These are phyloP conservation scores for Stevia rebaudiana DNA, from an alignment of 140 eudicot genomes.

Conservation along the genomic window DNA sequence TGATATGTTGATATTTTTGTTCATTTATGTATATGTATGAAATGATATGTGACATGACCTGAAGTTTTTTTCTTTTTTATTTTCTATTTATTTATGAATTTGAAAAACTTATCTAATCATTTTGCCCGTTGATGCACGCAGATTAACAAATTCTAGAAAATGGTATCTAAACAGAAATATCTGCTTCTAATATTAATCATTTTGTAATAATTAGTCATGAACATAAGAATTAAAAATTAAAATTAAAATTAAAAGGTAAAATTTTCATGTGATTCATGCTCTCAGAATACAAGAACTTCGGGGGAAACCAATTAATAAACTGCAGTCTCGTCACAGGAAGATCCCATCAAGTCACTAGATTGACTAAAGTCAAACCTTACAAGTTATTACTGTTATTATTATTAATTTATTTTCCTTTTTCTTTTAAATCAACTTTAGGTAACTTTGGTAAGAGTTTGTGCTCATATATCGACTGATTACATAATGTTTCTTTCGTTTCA, in stretches of 20 bases:
- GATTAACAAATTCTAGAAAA: conserved; percentile 15
- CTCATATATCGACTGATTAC: no score
- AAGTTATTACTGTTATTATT: no score
- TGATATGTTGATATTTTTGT: neutral
- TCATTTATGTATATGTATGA: neutral
- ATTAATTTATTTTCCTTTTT: no score
- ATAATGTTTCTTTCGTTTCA: no score
- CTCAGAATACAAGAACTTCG: conserved; percentile 14
- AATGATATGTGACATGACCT: conserved; percentile 18
- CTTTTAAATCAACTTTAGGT: no score
- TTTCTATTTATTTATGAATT: neutral
- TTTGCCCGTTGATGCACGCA: conserved; percentile 26
- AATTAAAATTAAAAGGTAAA: neutral
- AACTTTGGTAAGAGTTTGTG: no score
- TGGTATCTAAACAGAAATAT: conserved; percentile 7
- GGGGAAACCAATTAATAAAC: neutral
- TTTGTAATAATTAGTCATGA: neutral
- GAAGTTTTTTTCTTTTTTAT: no score
- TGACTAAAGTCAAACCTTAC: no score
- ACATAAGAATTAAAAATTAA: neutral
- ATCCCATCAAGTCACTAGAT: no score
- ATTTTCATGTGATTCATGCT: conserved; percentile 14
- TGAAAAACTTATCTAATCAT: neutral
- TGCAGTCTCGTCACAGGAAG: conserved; percentile 5
- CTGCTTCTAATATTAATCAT: conserved; percentile 2